Conservation (phyloP, 192 early-diverging fungal genomes). For the Backusella sp. region DNA sequence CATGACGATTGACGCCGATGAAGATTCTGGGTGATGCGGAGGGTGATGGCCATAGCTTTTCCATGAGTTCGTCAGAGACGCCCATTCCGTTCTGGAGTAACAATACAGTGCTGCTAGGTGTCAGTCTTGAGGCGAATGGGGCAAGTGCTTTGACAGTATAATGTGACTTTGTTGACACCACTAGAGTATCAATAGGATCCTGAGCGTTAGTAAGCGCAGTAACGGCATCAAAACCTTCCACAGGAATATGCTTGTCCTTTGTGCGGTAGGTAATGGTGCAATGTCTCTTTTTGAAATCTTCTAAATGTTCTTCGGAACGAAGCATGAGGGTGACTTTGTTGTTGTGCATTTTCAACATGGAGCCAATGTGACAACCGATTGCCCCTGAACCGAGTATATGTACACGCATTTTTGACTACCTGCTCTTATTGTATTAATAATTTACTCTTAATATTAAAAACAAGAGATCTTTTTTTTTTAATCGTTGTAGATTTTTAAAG, state of each 20-base stretch:
- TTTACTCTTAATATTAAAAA: no score
- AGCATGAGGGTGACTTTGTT: slow-evolving; percentile 59
- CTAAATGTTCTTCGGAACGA: slow-evolving; percentile 27
- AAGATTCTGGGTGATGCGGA: slow-evolving; percentile 1
- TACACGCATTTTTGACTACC: slow-evolving; percentile 23
- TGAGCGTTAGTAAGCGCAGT: neutral
- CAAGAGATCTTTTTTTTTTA: no score
- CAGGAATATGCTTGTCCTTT: neutral
- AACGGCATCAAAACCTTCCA: slow-evolving; percentile 4
- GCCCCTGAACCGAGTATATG: slow-evolving; percentile 72
- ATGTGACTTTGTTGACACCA: slow-evolving; percentile 66
- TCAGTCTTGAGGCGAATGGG: slow-evolving; percentile 41
- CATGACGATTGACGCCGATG: slow-evolving; percentile 31
- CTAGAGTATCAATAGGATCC: slow-evolving; percentile 42
- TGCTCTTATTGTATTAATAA: no score
- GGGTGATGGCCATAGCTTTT: neutral
- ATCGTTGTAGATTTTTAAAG: neutral
- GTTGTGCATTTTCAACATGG: slow-evolving; percentile 44
- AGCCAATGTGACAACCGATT: slow-evolving; percentile 65
- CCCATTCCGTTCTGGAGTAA: slow-evolving; percentile 70
- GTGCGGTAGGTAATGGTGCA: slow-evolving; percentile 12
- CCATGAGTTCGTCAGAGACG: slow-evolving; percentile 49
- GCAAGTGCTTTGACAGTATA: slow-evolving; percentile 48
- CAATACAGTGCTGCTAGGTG: slow-evolving; percentile 42
- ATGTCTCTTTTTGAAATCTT: slow-evolving; percentile 11